These are phyloP conservation scores for Melocanna baccifera DNA, from an alignment of 176 grass and related monocot genomes.

Conservation along the genomic window DNA sequence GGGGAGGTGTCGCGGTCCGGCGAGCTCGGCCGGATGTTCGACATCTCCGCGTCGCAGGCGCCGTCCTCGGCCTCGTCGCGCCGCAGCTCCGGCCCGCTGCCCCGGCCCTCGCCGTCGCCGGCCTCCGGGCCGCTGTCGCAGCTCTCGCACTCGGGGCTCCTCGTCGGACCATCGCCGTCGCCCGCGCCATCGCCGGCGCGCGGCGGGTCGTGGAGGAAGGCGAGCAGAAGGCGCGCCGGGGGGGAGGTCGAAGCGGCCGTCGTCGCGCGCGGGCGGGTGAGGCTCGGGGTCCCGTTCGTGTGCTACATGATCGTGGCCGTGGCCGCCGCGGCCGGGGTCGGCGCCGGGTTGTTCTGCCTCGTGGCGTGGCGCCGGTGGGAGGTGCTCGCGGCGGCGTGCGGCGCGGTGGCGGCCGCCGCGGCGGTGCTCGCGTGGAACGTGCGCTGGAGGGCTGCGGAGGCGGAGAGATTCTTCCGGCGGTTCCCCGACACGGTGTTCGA, in stretches of 20 bases:
- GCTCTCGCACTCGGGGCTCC: slow-evolving; percentile 63
- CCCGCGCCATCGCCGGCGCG: slow-evolving; percentile 22
- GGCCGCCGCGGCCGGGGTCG: slow-evolving; percentile 46
- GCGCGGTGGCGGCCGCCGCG: slow-evolving; percentile 16
- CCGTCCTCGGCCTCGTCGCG: slow-evolving; percentile 39
- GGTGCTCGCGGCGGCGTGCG: slow-evolving; percentile 48
- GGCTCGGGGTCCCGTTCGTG: slow-evolving; percentile 51
- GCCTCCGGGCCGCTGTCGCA: slow-evolving; percentile 64
- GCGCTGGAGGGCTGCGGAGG: slow-evolving; percentile 35
- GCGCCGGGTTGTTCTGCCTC: slow-evolving; percentile 54
- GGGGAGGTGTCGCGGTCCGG: slow-evolving; percentile 68
- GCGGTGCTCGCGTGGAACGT: slow-evolving; percentile 55
- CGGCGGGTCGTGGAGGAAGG: slow-evolving; percentile 33
- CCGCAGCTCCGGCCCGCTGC: slow-evolving; percentile 44
- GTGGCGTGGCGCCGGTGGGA: slow-evolving; percentile 40
- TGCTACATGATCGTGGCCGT: slow-evolving; percentile 61
- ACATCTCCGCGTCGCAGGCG: slow-evolving; percentile 43
- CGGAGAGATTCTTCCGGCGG: slow-evolving; percentile 63
- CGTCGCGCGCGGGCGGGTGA: slow-evolving; percentile 9
- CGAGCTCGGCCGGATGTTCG: slow-evolving; percentile 89
- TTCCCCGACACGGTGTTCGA: slow-evolving; percentile 62
- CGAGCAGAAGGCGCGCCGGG: slow-evolving; percentile 8
- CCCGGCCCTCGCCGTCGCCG: slow-evolving; percentile 26
- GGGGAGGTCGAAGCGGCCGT: background rate
- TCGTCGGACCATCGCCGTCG: slow-evolving; percentile 57